Conservation (phyloP, 2,329 filamentous ascomycete genomes). For the Arthrinium phaeospermum region DNA sequence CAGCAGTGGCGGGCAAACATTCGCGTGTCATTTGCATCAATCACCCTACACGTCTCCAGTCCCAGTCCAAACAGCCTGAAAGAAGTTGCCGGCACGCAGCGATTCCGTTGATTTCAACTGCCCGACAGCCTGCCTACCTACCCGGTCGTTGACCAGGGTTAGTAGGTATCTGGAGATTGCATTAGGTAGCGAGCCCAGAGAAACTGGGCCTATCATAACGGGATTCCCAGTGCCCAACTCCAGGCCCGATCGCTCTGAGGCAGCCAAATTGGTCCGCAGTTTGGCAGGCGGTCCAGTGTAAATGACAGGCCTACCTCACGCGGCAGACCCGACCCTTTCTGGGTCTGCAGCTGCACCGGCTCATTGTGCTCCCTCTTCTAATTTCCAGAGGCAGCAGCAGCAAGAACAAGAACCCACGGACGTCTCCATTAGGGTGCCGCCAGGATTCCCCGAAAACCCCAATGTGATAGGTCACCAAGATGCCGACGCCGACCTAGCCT, state of each 20-base stretch:
- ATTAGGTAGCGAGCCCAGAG: constrained; percentile 7
- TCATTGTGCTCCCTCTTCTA: constrained; percentile 16
- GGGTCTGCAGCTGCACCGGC: constrained; percentile 21
- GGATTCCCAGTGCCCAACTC: constrained; percentile 1
- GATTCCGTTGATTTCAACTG: not conserved
- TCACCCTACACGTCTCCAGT: not conserved
- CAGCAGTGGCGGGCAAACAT: not conserved
- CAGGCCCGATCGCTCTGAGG: constrained; percentile 3
- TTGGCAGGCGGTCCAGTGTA: constrained; percentile 28
- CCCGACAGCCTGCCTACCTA: constrained; percentile 1
- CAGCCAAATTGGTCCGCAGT: constrained; percentile 15
- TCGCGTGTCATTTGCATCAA: not conserved
- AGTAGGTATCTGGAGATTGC: constrained; percentile 9
- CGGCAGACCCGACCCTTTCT: constrained; percentile 29
- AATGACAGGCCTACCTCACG: constrained; percentile 36
- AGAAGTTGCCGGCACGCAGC: not conserved
- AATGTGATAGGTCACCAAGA: constrained; percentile 23
- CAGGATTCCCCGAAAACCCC: constrained; percentile 8
- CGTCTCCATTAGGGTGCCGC: constrained; percentile 15
- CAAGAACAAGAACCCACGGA: constrained; percentile 10
- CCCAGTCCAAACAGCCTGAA: constrained; percentile 1
- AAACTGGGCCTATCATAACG: constrained; percentile 5
- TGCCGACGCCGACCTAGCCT: constrained; percentile 30
- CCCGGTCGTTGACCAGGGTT: constrained; percentile 13
- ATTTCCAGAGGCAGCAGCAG: constrained; percentile 26